Percentiles rank a stretch among this genome's conserved stretches.
phyloP scores from a whole-genome alignment of 495 filamentous ascomycete genomes.

The Penicillium silybi region DNA sequence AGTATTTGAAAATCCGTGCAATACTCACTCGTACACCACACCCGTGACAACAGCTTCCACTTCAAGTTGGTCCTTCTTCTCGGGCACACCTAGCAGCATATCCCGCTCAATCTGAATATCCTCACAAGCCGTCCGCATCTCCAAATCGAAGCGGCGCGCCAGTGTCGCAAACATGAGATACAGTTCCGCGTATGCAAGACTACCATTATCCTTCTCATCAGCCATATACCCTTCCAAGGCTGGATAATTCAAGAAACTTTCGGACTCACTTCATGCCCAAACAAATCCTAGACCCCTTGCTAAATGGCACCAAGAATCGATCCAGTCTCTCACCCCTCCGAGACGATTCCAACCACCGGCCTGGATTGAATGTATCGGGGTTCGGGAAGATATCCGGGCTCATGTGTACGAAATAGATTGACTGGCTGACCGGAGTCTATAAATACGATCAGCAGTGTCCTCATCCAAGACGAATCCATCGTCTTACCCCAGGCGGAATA shows the following conservation, averaged over 20 bases:
- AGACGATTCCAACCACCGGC: neutral
- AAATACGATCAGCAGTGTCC: neutral
- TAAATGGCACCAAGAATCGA: neutral
- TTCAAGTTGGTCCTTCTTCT: neutral
- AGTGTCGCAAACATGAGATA: neutral
- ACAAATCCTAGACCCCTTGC: neutral
- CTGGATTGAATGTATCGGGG: neutral
- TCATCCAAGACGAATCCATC: neutral
- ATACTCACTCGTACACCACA: neutral
- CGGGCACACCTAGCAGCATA: neutral
- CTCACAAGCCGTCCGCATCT: neutral
- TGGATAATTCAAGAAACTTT: neutral
- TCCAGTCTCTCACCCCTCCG: neutral
- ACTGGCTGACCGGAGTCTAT: neutral
- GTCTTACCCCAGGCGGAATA: neutral
- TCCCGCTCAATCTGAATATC: neutral
- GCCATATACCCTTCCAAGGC: no score
- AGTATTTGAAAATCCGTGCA: neutral
- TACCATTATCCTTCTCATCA: neutral
- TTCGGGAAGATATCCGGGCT: neutral
- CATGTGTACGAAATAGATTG: neutral
- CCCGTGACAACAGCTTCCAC: neutral
- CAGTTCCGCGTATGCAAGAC: neutral
- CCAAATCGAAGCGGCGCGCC: neutral
- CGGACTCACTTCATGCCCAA: conserved; percentile 1